Evolutionary conservation across 805 yeast genomes (phyloP).

Genomic region (Komagataella mondaviorum): DNA sequence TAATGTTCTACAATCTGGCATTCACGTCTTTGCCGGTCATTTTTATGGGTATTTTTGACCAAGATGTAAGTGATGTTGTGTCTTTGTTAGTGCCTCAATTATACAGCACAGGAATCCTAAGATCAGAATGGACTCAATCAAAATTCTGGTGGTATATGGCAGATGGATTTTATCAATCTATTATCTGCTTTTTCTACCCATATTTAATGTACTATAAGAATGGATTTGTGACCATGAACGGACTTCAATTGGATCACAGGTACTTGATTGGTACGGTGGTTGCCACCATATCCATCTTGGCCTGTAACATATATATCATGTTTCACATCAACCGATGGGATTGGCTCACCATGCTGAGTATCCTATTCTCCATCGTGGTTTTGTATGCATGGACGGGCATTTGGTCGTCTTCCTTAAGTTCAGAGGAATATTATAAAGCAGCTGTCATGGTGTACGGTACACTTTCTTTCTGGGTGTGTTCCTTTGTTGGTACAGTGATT

Average conservation of each 20-base stretch:
- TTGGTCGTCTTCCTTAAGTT: slow-evolving; percentile 44
- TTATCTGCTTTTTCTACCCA: slow-evolving; percentile 63
- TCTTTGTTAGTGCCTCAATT: slow-evolving; percentile 64
- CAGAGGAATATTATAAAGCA: slow-evolving; percentile 54
- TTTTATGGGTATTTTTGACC: slow-evolving; percentile 67
- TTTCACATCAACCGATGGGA: slow-evolving; percentile 74
- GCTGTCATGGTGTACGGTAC: slow-evolving; percentile 53
- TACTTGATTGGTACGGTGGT: slow-evolving; percentile 60
- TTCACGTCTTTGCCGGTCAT: slow-evolving; percentile 75
- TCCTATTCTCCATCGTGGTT: slow-evolving; percentile 42
- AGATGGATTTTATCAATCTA: slow-evolving; percentile 69
- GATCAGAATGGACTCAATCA: slow-evolving; percentile 55
- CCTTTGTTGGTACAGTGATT: slow-evolving; percentile 45
- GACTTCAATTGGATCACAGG: slow-evolving; percentile 54
- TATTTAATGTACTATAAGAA: slow-evolving; percentile 34
- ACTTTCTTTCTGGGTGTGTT: slow-evolving; percentile 53
- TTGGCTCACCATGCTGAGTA: slow-evolving; percentile 49
- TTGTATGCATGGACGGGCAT: slow-evolving; percentile 71
- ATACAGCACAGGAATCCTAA: slow-evolving; percentile 58
- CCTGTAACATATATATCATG: slow-evolving; percentile 55
- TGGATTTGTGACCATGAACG: slow-evolving; percentile 33
- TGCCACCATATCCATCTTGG: slow-evolving; percentile 48
- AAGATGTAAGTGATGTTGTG: slow-evolving; percentile 61
- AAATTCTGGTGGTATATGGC: slow-evolving; percentile 65
- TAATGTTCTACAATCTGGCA: slow-evolving; percentile 74